phyloP scores from a whole-genome alignment of 768 basidiomycete genomes.

The Chalciporus pseudorubinellus region DNA sequence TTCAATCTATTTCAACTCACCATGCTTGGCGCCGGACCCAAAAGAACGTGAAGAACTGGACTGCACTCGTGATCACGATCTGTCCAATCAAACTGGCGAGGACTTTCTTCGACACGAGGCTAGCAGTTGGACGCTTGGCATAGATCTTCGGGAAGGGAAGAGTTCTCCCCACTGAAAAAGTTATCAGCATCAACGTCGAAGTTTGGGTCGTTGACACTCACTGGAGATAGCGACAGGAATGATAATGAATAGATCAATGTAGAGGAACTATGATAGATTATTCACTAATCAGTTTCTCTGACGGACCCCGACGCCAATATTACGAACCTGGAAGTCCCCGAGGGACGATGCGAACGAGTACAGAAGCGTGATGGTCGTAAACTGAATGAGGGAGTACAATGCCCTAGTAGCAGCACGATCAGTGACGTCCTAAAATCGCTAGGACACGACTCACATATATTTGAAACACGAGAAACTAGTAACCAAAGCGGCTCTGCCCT shows the following conservation, averaged over 20 bases:
- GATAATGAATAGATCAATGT: slow-evolving; percentile 97
- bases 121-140: slow-evolving; percentile 91
- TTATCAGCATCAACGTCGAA: slow-evolving; percentile 6
- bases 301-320: not conserved
- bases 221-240: slow-evolving; percentile 96
- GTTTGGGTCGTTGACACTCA: slow-evolving; percentile 40
- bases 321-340: slow-evolving; percentile 88
- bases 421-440: not conserved
- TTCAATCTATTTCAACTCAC: slow-evolving; percentile 38
- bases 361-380: slow-evolving; percentile 93
- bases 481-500: slow-evolving; percentile 92
- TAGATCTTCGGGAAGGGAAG: slow-evolving; percentile 84
- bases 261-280: slow-evolving; percentile 66
- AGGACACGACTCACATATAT: slow-evolving; percentile 74
- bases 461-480: slow-evolving; percentile 99
- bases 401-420: slow-evolving; percentile 59
- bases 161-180: slow-evolving; percentile 83
- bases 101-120: slow-evolving; percentile 93
- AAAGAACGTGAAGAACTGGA: slow-evolving; percentile 86
- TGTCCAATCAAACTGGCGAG: slow-evolving; percentile 92
- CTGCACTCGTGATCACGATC: slow-evolving; percentile 75
- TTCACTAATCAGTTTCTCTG: slow-evolving; percentile 7
- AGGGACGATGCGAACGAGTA: slow-evolving; percentile 97
- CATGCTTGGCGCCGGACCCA: slow-evolving; percentile 86
- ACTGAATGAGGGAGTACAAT: slow-evolving; percentile 96